Conservation (phyloP, 2,329 filamentous ascomycete genomes). For the Clonostachys chloroleuca region DNA sequence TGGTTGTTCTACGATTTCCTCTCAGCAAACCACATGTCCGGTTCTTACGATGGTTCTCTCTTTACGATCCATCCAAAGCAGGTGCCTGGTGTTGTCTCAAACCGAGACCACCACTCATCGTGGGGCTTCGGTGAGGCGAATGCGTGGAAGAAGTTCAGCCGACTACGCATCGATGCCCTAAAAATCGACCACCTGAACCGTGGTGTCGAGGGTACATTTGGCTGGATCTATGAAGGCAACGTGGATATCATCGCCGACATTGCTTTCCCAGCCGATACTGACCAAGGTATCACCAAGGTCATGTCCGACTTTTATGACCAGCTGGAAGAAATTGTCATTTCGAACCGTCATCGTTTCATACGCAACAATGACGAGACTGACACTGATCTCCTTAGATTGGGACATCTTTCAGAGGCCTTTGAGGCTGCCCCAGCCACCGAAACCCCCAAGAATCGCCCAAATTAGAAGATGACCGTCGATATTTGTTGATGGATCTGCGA, state of each 20-base stretch:
- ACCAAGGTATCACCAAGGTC: conserved; percentile 87
- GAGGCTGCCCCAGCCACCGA: conserved; percentile 6
- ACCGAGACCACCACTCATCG: conserved; percentile 46
- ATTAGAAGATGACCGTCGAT: conserved; percentile 61
- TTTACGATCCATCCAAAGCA: conserved; percentile 97
- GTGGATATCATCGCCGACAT: conserved; percentile 96
- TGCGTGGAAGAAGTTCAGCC: conserved; percentile 93
- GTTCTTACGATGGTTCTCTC: conserved; percentile 89
- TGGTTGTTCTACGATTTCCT: conserved; percentile 98
- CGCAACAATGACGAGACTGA: conserved; percentile 35
- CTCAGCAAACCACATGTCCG: conserved; percentile 92
- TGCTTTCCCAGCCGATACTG: conserved; percentile 84
- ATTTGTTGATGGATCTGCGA: conserved; percentile 90
- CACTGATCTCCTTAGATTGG: conserved; percentile 18
- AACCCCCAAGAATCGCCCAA: conserved; percentile 2
- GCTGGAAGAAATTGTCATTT: conserved; percentile 85
- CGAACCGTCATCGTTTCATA: conserved; percentile 63
- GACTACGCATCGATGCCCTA: conserved; percentile 86
- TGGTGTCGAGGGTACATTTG: conserved; percentile 88
- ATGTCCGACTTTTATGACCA: conserved; percentile 97
- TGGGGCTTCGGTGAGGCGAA: conserved; percentile 58
- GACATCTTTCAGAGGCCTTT: conserved; percentile 23
- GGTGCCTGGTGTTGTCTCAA: conserved; percentile 72
- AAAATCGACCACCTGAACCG: conserved; percentile 96
- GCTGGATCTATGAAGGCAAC: conserved; percentile 96